phyloP scores from a whole-genome alignment of 2,329 filamentous ascomycete genomes.

The Arthrobotrys conoides region DNA sequence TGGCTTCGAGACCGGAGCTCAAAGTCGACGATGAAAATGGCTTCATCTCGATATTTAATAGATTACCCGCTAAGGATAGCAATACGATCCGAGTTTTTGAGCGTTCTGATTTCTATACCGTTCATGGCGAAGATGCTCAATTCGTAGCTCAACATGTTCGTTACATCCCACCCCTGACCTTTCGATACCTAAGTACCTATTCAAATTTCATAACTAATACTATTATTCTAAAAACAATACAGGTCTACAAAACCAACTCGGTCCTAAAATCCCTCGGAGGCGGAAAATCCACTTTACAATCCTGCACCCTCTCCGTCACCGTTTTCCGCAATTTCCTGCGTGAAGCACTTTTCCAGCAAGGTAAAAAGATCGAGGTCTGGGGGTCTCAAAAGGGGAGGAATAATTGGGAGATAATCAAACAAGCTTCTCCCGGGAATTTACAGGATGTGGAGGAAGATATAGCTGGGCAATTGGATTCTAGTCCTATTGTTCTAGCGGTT shows the following conservation, averaged over 20 bases:
- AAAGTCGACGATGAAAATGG: constrained; percentile 94
- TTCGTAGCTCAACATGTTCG: constrained; percentile 83
- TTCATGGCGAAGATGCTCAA: constrained; percentile 86
- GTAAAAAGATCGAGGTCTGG: constrained; percentile 93
- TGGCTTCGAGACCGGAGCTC: constrained; percentile 80
- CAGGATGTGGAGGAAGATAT: constrained; percentile 98
- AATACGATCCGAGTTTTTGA: constrained; percentile 93
- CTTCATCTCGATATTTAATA: constrained; percentile 96
- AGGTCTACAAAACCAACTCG: constrained; percentile 98
- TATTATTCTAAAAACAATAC: neutral
- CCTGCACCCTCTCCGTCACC: constrained; percentile 94
- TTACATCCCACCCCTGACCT: neutral
- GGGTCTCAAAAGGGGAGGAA: constrained; percentile 81
- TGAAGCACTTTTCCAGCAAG: constrained; percentile 90
- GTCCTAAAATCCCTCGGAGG: constrained; percentile 88
- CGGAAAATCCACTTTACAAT: constrained; percentile 80
- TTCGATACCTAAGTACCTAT: neutral
- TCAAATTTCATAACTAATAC: no score
- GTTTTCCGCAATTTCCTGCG: constrained; percentile 96
- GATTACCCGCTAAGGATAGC: constrained; percentile 78
- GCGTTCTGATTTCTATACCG: constrained; percentile 93
- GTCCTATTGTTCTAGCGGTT: constrained; percentile 94
- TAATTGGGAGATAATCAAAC: constrained; percentile 92
- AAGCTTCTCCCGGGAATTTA: constrained; percentile 94
- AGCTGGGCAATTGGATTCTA: constrained; percentile 85